A percentile compares a stretch with the other conserved stretches of the same genome.
These are phyloP conservation scores for Dendrobium catenatum DNA, from an alignment of 106 monocot species.

Conservation along the genomic window DNA sequence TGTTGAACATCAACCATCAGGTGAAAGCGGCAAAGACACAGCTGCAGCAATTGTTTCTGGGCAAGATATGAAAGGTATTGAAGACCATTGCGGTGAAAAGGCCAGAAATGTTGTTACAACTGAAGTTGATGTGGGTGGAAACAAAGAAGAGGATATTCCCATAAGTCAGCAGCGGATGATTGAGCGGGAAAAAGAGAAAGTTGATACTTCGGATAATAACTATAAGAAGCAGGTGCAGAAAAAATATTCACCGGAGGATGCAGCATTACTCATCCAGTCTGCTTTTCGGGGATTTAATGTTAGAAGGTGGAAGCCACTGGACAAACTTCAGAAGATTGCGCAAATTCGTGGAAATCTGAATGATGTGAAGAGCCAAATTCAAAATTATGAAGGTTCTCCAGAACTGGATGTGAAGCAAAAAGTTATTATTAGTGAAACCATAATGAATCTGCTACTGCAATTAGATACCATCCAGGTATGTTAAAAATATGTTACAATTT, in stretches of 20 bases:
- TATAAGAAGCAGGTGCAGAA: constrained; percentile 7
- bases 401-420: constrained; percentile 28
- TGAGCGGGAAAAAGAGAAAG: constrained; percentile 4
- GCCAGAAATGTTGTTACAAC: not conserved
- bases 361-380: constrained; percentile 22
- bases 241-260: constrained; percentile 32
- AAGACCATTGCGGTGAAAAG: not conserved
- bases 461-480: constrained; percentile 71
- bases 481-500: not conserved
- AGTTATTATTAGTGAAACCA: constrained; percentile 38
- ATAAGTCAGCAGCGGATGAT: not conserved
- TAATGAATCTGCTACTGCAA: constrained; percentile 76
- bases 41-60: not conserved
- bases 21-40: not conserved
- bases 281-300: constrained; percentile 53
- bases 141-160: not conserved
- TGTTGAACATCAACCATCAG: not conserved
- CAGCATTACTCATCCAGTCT: constrained; percentile 53
- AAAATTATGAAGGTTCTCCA: constrained; percentile 19
- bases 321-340: constrained; percentile 53
- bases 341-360: constrained; percentile 20
- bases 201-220: constrained; percentile 3
- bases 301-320: constrained; percentile 44
- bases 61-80: not conserved
- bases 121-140: not conserved